Conservation (phyloP, 2,329 filamentous ascomycete species). For the Claviceps maximensis region DNA sequence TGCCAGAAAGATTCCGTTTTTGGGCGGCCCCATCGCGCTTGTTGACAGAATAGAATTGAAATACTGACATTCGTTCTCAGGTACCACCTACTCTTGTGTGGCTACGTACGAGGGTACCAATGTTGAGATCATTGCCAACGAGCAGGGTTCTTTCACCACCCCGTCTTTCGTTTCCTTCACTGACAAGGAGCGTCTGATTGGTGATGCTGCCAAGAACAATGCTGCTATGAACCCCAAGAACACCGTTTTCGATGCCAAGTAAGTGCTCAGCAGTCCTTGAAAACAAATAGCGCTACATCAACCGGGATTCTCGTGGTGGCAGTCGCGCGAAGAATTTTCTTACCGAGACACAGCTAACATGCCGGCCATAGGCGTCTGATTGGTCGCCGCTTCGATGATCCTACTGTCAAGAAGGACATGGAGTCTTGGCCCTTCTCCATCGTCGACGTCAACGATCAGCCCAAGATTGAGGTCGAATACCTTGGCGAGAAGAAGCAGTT, state of each 20-base stretch:
- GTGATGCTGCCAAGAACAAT: constrained; percentile 99
- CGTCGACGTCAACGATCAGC: constrained; percentile 74
- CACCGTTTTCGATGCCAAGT: constrained; percentile 99
- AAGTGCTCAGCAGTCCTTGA: constrained; percentile 27
- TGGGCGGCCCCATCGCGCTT: neutral
- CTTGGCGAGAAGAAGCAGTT: constrained; percentile 90
- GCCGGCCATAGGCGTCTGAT: constrained; percentile 69
- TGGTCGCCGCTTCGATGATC: constrained; percentile 87
- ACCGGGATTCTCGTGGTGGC: neutral
- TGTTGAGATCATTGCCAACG: constrained; percentile 99
- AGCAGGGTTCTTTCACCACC: constrained; percentile 98
- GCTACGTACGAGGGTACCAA: constrained; percentile 98
- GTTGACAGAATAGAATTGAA: neutral
- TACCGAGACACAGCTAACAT: neutral
- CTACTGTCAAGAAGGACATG: constrained; percentile 96
- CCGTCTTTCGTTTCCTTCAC: constrained; percentile 99
- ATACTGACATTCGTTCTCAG: constrained; percentile 32
- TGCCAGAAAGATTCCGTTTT: neutral
- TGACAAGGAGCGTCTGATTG: constrained; percentile 95
- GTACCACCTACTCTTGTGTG: constrained; percentile 99
- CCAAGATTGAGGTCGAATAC: constrained; percentile 91
- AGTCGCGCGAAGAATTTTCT: neutral
- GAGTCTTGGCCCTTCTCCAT: constrained; percentile 99
- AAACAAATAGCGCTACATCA: neutral
- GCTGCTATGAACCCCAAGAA: constrained; percentile 98